Percentiles rank a stretch among this genome's conserved stretches.
phyloP scores from a whole-genome alignment of 176 grass and related monocot genomes.

The Urochloa ruziziensis region DNA sequence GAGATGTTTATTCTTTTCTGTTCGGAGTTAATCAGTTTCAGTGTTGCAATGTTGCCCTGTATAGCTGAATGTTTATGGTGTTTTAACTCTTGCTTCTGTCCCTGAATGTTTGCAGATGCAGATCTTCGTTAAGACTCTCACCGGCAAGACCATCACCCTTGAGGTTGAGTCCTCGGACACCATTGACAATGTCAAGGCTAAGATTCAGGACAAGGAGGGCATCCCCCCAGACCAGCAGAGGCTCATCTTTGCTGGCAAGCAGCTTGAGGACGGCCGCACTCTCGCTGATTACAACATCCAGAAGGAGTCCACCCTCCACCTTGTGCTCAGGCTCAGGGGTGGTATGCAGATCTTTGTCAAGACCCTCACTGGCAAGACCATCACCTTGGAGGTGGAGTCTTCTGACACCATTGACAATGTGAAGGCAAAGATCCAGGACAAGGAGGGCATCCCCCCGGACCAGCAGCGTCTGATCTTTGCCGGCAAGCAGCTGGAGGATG shows the following conservation, averaged over 20 bases:
- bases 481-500: neutral
- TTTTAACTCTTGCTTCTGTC: too few species aligned
- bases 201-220: slow-evolving; percentile 70
- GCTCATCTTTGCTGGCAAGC: slow-evolving; percentile 40
- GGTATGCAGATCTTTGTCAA: slow-evolving; percentile 61
- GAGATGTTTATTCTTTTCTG: too few species aligned
- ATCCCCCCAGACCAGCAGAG: slow-evolving; percentile 43
- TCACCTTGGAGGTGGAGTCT: slow-evolving; percentile 43
- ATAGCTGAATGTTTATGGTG: too few species aligned
- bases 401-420: slow-evolving; percentile 47
- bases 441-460: slow-evolving; percentile 71
- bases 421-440: slow-evolving; percentile 62
- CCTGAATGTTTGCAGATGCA: too few species aligned
- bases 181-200: slow-evolving; percentile 54
- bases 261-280: slow-evolving; percentile 34
- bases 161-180: slow-evolving; percentile 53
- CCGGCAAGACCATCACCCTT: slow-evolving; percentile 54
- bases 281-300: slow-evolving; percentile 31
- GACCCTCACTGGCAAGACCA: slow-evolving; percentile 46
- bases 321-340: slow-evolving; percentile 15
- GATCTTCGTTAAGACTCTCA: slow-evolving; percentile 53
- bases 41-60: too few species aligned
- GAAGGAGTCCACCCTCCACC: slow-evolving; percentile 16
- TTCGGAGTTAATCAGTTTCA: too few species aligned
- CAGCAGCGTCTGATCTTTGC: neutral